Evolutionary conservation across 495 filamentous ascomycete species (phyloP).

Genomic region (Penicillium manginii): DNA sequence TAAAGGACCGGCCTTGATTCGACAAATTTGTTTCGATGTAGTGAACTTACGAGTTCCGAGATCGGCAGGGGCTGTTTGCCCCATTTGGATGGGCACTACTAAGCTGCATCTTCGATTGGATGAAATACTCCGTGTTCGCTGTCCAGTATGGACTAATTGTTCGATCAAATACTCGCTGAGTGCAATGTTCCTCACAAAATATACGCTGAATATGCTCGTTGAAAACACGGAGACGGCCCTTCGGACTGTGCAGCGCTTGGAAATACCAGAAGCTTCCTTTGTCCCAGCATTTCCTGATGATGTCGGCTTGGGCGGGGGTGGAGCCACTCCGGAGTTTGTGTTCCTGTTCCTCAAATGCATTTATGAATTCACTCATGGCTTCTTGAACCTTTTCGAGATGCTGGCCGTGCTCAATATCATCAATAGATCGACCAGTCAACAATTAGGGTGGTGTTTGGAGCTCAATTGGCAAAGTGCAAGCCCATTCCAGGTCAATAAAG

Average conservation of each 20-base stretch:
- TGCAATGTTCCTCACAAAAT: conserved; percentile 7
- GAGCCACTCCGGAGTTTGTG: not conserved
- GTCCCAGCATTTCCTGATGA: conserved; percentile 25
- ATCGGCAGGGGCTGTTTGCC: too few species aligned
- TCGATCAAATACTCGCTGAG: not conserved
- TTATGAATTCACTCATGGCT: conserved; percentile 6
- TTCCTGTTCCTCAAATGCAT: conserved; percentile 14
- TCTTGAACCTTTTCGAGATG: conserved; percentile 4
- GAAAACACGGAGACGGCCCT: conserved; percentile 24
- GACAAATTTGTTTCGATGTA: too few species aligned
- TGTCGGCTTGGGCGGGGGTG: not conserved
- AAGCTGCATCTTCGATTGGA: not conserved
- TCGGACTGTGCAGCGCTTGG: conserved; percentile 28
- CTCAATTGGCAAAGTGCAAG: conserved; percentile 30
- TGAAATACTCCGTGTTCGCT: not conserved
- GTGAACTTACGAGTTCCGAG: too few species aligned
- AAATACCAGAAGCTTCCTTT: conserved; percentile 33
- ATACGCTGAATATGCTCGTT: conserved; percentile 19
- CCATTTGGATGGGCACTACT: too few species aligned
- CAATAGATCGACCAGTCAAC: conserved; percentile 23
- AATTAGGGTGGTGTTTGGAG: conserved; percentile 32
- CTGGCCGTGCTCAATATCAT: conserved; percentile 18
- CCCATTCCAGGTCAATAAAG: conserved; percentile 37
- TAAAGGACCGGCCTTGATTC: too few species aligned
- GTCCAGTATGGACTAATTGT: conserved; percentile 5